phyloP scores from a whole-genome alignment of 768 basidiomycete genomes.

The Terana coerulea region DNA sequence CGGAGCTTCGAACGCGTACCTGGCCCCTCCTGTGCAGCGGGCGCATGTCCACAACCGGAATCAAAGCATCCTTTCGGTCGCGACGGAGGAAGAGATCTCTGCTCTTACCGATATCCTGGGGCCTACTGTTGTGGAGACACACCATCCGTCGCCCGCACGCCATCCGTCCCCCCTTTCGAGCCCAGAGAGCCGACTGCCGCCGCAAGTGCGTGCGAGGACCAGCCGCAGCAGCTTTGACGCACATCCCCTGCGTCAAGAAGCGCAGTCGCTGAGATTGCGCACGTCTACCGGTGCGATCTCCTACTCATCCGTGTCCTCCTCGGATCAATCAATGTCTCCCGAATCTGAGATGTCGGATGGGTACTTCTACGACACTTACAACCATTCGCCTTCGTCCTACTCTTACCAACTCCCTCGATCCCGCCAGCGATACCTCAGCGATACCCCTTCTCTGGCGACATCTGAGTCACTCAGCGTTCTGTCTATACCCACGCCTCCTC shows the following conservation, averaged over 20 bases:
- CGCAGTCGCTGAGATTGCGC: too few species aligned
- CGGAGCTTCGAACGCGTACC: too few species aligned
- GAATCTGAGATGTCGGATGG: slow-evolving; percentile 31
- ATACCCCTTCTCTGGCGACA: slow-evolving; percentile 43
- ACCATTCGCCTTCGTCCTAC: slow-evolving; percentile 17
- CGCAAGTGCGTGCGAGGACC: background rate
- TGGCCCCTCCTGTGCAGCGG: too few species aligned
- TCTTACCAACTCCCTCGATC: slow-evolving; percentile 31
- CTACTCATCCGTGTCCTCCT: background rate
- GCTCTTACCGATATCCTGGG: slow-evolving; percentile 48
- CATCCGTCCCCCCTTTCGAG: background rate
- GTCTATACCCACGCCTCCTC: slow-evolving; percentile 23
- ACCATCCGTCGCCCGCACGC: background rate
- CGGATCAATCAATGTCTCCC: slow-evolving; percentile 15
- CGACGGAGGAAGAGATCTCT: slow-evolving; percentile 47
- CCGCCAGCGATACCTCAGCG: slow-evolving; percentile 34
- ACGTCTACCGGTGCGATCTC: slow-evolving; percentile 9
- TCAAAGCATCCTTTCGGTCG: slow-evolving; percentile 41
- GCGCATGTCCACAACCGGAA: slow-evolving; percentile 29
- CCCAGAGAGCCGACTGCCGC: background rate
- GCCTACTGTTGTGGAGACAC: slow-evolving; percentile 17
- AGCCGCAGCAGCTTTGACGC: background rate
- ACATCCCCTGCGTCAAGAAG: too few species aligned
- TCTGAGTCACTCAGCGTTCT: slow-evolving; percentile 25
- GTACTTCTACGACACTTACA: slow-evolving; percentile 22